A percentile compares a stretch with the other conserved stretches of the same genome.
Conservation (phyloP, 208 protist species). For the Phytomonas sp. region DNA sequence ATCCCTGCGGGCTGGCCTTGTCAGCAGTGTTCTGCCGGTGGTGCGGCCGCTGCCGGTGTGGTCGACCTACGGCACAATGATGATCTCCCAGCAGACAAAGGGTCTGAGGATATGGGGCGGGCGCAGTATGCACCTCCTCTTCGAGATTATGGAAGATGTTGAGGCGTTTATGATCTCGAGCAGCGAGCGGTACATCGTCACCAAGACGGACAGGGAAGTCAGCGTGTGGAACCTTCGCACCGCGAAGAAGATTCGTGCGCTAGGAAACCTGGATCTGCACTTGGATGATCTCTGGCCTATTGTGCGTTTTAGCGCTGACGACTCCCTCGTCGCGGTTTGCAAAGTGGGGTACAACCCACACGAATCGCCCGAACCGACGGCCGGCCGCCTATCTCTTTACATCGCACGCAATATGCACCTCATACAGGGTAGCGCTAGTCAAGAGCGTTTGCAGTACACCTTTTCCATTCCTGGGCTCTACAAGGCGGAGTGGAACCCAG, state of each 20-base stretch:
- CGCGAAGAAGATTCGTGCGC: slow-evolving; percentile 73
- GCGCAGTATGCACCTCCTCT: slow-evolving; percentile 71
- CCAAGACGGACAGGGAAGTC: slow-evolving; percentile 73
- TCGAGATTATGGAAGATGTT: slow-evolving; percentile 69
- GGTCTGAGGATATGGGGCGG: slow-evolving; percentile 82
- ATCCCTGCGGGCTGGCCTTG: slow-evolving; percentile 44
- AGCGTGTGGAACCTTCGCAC: slow-evolving; percentile 74
- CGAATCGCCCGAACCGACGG: slow-evolving; percentile 19
- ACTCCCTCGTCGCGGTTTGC: slow-evolving; percentile 75
- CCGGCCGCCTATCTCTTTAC: slow-evolving; percentile 74
- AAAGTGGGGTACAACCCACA: slow-evolving; percentile 46
- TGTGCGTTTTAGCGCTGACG: slow-evolving; percentile 78
- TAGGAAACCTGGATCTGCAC: slow-evolving; percentile 74
- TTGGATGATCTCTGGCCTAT: slow-evolving; percentile 78
- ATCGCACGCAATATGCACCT: slow-evolving; percentile 65
- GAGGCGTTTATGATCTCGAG: slow-evolving; percentile 80
- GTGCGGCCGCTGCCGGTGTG: slow-evolving; percentile 70
- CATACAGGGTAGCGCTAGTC: slow-evolving; percentile 36
- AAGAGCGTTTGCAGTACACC: slow-evolving; percentile 31
- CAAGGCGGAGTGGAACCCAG: slow-evolving; percentile 84
- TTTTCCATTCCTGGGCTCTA: slow-evolving; percentile 63
- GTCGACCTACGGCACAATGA: slow-evolving; percentile 79
- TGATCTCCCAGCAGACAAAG: slow-evolving; percentile 68
- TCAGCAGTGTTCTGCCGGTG: slow-evolving; percentile 55
- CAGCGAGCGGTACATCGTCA: slow-evolving; percentile 83